phyloP scores from a whole-genome alignment of 768 basidiomycete species.

The Russula olivacea region DNA sequence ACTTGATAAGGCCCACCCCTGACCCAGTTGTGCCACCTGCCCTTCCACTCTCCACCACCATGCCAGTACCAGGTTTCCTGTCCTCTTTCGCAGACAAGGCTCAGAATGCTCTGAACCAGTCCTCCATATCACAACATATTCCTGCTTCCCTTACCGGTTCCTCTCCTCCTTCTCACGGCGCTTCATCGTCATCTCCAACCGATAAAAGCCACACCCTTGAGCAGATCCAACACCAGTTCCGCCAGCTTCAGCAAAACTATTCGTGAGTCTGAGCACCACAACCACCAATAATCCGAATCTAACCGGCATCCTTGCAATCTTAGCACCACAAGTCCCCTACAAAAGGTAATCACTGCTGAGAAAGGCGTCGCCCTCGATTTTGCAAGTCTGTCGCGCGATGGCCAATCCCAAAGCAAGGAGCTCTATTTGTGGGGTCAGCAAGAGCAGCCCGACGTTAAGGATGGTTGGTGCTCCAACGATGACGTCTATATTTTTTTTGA shows the following conservation, averaged over 20 bases:
- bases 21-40: slow-evolving; percentile 12
- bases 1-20: background rate
- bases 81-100: slow-evolving; percentile 71
- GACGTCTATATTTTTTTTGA: slow-evolving; percentile 8
- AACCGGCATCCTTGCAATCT: background rate
- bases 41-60: slow-evolving; percentile 27
- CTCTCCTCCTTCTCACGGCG: slow-evolving; percentile 32
- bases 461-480: slow-evolving; percentile 43
- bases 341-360: slow-evolving; percentile 72
- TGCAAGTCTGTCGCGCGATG: slow-evolving; percentile 58
- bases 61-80: slow-evolving; percentile 62
- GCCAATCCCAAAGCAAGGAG: slow-evolving; percentile 74
- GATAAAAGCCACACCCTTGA: slow-evolving; percentile 52
- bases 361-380: slow-evolving; percentile 76
- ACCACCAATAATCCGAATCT: background rate
- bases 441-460: slow-evolving; percentile 66
- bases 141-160: slow-evolving; percentile 38
- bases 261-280: slow-evolving; percentile 37
- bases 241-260: slow-evolving; percentile 70
- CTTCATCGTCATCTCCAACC: slow-evolving; percentile 2
- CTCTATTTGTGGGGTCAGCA: slow-evolving; percentile 79
- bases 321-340: slow-evolving; percentile 57
- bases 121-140: slow-evolving; percentile 52
- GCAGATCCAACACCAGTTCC: slow-evolving; percentile 64
- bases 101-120: slow-evolving; percentile 59